phyloP scores from a whole-genome alignment of 768 basidiomycete species.

The Mycena galopus region DNA sequence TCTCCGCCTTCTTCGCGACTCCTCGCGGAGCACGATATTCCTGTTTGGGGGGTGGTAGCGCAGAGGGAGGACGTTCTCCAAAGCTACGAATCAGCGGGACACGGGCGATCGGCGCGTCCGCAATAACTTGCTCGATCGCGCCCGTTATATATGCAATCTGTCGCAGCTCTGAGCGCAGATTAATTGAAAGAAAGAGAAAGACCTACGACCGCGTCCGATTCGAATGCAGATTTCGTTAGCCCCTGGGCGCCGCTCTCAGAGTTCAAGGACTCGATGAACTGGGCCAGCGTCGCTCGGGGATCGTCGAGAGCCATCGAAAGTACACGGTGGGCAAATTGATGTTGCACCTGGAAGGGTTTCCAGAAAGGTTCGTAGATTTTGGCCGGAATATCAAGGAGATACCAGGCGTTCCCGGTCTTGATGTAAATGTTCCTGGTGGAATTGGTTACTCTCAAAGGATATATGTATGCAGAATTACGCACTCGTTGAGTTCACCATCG shows the following conservation, averaged over 20 bases:
- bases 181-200: neutral
- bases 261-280: constrained; percentile 54
- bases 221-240: constrained; percentile 57
- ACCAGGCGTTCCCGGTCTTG: constrained; percentile 75
- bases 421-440: constrained; percentile 72
- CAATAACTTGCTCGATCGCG: neutral
- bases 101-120: constrained; percentile 44
- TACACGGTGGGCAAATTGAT: constrained; percentile 64
- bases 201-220: constrained; percentile 62
- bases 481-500: constrained; percentile 61
- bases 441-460: constrained; percentile 17
- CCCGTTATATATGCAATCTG: constrained; percentile 19
- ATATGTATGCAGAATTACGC: constrained; percentile 31
- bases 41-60: neutral
- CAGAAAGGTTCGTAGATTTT: constrained; percentile 60
- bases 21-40: neutral
- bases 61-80: neutral
- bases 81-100: constrained; percentile 58
- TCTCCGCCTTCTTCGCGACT: constrained; percentile 25
- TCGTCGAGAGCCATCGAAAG: constrained; percentile 51
- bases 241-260: constrained; percentile 44
- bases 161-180: constrained; percentile 13
- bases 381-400: constrained; percentile 70
- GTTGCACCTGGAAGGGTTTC: constrained; percentile 60
- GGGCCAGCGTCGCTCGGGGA: constrained; percentile 52